Conservation (phyloP, 2,329 filamentous ascomycete genomes). For the Ophiocordyceps australis region DNA sequence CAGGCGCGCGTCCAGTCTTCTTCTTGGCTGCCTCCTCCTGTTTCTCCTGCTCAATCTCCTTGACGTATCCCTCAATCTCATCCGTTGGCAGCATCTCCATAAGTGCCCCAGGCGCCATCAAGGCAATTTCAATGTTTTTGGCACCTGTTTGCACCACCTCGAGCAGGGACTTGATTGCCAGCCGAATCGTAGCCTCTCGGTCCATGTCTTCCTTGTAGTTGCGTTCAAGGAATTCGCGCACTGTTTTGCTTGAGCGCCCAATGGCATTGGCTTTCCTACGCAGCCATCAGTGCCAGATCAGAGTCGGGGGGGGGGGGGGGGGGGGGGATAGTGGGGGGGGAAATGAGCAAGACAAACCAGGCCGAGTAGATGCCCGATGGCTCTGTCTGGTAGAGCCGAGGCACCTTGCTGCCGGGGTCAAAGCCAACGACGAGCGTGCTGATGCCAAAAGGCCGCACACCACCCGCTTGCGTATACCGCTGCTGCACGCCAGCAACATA, state of each 20-base stretch:
- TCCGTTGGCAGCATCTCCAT: constrained; percentile 91
- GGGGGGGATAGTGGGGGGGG: too few relatives aligned
- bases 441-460: constrained; percentile 96
- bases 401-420: constrained; percentile 76
- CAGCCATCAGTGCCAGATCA: constrained; percentile 2
- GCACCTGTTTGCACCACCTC: constrained; percentile 97
- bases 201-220: constrained; percentile 99
- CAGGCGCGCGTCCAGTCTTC: constrained; percentile 66
- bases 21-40: constrained; percentile 96
- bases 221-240: constrained; percentile 93
- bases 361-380: constrained; percentile 99
- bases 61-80: constrained; percentile 93
- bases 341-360: constrained; percentile 74
- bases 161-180: constrained; percentile 93
- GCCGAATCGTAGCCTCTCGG: constrained; percentile 83
- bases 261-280: constrained; percentile 97
- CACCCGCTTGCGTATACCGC: constrained; percentile 95
- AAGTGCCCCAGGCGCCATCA: constrained; percentile 84
- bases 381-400: constrained; percentile 92
- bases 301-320: too few relatives aligned
- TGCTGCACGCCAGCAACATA: constrained; percentile 97
- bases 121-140: constrained; percentile 98
- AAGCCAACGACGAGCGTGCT: constrained; percentile 98
- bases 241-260: constrained; percentile 94
- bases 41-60: constrained; percentile 98